These are phyloP conservation scores for Agrocybe praecox DNA, from an alignment of 768 basidiomycete genomes.

Conservation along the genomic window DNA sequence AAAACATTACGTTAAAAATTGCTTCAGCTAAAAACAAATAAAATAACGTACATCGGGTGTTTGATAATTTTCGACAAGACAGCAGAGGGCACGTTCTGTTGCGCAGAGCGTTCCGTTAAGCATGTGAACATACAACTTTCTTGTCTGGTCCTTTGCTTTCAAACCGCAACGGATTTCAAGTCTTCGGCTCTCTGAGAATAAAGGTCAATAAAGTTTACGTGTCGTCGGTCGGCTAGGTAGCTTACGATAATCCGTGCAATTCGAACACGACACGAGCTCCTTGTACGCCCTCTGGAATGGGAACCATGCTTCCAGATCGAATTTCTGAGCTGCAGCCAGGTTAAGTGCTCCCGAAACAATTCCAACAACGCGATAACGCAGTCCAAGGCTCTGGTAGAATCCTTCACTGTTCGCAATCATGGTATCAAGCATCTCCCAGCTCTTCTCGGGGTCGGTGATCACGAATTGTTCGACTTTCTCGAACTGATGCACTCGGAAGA, in stretches of 20 bases:
- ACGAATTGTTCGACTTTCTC: conserved; percentile 99
- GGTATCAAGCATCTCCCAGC: conserved; percentile 90
- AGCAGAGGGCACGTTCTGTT: conserved; percentile 95
- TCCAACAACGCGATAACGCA: conserved; percentile 90
- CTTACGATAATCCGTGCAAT: conserved; percentile 99
- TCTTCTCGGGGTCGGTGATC: conserved; percentile 92
- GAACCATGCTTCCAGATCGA: conserved; percentile 99
- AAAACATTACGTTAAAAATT: conserved; percentile 2
- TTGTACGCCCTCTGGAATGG: conserved; percentile 97
- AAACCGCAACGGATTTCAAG: conserved; percentile 94
- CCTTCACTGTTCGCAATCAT: conserved; percentile 92
- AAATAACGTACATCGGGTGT: conserved; percentile 76
- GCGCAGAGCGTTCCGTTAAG: conserved; percentile 97
- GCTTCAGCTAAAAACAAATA: background rate
- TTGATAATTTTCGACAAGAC: conserved; percentile 98
- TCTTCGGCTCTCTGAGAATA: conserved; percentile 76
- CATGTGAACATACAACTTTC: conserved; percentile 98
- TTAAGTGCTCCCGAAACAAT: conserved; percentile 98
- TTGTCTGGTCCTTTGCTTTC: conserved; percentile 86
- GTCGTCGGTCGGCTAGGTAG: conserved; percentile 15
- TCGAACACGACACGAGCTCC: conserved; percentile 96
- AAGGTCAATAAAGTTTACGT: conserved; percentile 1
- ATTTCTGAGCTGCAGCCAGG: conserved; percentile 96
- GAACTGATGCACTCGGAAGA: conserved; percentile 99
- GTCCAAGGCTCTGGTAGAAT: conserved; percentile 93